Conservation (phyloP, 139 green algal species). For the Tetraselmis chui region DNA sequence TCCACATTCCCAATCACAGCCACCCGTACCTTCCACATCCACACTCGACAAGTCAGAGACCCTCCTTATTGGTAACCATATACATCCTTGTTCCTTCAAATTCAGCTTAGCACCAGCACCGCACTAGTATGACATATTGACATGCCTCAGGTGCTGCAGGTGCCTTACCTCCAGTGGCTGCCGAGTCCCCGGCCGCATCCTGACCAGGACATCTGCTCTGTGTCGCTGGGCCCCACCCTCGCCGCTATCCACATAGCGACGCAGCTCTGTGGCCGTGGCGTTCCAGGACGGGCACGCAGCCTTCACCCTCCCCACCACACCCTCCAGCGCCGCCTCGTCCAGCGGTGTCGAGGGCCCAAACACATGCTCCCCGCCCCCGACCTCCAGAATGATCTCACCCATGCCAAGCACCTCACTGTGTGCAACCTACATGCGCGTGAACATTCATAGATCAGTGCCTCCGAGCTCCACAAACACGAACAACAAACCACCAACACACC, state of each 20-base stretch:
- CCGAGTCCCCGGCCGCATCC: background rate
- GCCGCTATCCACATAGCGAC: background rate
- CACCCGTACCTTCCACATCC: conserved; percentile 68
- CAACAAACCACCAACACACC: no score
- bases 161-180: background rate
- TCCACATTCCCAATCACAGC: conserved; percentile 90
- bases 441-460: no score
- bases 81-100: no score
- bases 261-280: background rate
- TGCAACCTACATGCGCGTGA: background rate
- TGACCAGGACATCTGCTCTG: background rate
- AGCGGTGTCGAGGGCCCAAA: background rate
- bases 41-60: no score
- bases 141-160: no score
- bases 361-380: background rate
- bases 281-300: background rate
- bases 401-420: background rate
- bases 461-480: no score
- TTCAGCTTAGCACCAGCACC: no score
- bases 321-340: background rate
- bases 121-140: no score
- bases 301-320: background rate
- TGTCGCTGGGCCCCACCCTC: background rate
- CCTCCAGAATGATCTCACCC: background rate
- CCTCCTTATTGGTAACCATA: no score